Percentiles rank a stretch among this genome's conserved stretches.
phyloP scores from a whole-genome alignment of 2,329 filamentous ascomycete species.

The Fusarium napiforme region DNA sequence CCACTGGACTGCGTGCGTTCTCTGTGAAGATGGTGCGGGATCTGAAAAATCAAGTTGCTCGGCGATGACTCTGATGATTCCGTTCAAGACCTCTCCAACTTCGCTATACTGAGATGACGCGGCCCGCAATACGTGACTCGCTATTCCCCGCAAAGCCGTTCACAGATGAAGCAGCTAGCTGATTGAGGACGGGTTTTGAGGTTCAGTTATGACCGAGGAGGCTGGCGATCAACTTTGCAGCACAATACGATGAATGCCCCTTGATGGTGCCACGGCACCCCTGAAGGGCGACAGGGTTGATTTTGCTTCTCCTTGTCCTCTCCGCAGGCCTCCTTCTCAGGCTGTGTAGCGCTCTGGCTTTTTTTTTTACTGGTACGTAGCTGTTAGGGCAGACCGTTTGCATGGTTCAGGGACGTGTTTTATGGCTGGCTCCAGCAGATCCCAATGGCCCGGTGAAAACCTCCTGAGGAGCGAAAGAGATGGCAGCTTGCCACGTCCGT shows the following conservation, averaged over 20 bases:
- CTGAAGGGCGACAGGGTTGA: conserved; percentile 23
- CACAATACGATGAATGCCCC: conserved; percentile 19
- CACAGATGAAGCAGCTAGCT: neutral
- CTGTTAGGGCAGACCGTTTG: conserved; percentile 28
- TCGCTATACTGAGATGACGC: conserved; percentile 2
- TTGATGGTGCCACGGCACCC: conserved; percentile 40
- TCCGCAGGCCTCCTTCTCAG: conserved; percentile 21
- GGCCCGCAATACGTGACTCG: conserved; percentile 10
- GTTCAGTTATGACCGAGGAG: conserved; percentile 7
- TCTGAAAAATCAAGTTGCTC: conserved; percentile 13
- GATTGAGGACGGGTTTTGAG: conserved; percentile 6
- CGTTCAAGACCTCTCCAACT: neutral
- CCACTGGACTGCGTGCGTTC: conserved; percentile 9
- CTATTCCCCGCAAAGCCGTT: neutral
- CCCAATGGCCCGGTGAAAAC: conserved; percentile 27
- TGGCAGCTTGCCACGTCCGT: conserved; percentile 42
- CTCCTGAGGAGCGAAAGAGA: conserved; percentile 11
- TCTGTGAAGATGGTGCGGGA: neutral
- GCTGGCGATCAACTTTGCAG: conserved; percentile 17
- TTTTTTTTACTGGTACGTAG: conserved; percentile 5
- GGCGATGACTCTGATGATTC: conserved; percentile 10
- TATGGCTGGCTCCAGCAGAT: conserved; percentile 37
- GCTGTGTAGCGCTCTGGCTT: conserved; percentile 16
- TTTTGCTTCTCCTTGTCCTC: conserved; percentile 13
- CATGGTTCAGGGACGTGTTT: conserved; percentile 29